A percentile compares a stretch with the other conserved stretches of the same genome.
phyloP scores from a whole-genome alignment of 2,329 filamentous ascomycete genomes.

The Trichoderma sp. region DNA sequence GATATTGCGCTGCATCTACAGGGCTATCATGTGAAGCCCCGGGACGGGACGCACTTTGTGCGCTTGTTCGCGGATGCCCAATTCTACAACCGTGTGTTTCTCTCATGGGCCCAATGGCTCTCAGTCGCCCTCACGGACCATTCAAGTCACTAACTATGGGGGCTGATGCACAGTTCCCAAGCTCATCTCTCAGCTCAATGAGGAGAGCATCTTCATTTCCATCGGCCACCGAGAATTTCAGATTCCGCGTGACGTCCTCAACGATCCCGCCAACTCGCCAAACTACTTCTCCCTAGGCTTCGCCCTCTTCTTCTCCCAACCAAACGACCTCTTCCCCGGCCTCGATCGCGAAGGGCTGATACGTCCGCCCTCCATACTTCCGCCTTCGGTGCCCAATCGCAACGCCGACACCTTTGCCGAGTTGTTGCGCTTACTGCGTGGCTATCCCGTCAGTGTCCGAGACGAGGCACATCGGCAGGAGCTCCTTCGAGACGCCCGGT shows the following conservation, averaged over 20 bases:
- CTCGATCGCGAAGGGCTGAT: conserved; percentile 77
- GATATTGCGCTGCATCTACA: conserved; percentile 91
- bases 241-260: conserved; percentile 86
- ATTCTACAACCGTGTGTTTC: conserved; percentile 76
- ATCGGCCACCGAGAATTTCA: conserved; percentile 87
- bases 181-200: conserved; percentile 86
- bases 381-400: conserved; percentile 77
- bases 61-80: conserved; percentile 92
- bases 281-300: conserved; percentile 96
- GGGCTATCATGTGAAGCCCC: conserved; percentile 83
- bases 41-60: conserved; percentile 84
- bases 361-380: conserved; percentile 82
- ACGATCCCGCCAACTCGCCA: conserved; percentile 81
- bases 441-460: conserved; percentile 78
- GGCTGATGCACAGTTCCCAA: conserved; percentile 66
- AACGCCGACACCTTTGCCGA: conserved; percentile 85
- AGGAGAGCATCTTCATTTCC: conserved; percentile 87
- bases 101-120: background rate
- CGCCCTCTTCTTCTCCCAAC: conserved; percentile 80
- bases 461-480: conserved; percentile 75
- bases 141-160: conserved; percentile 9
- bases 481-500: conserved; percentile 82
- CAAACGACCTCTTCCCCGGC: conserved; percentile 81
- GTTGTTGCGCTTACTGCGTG: conserved; percentile 76
- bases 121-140: background rate